phyloP scores from a whole-genome alignment of 2,329 filamentous ascomycete species.

The Calonectria hongkongensis region DNA sequence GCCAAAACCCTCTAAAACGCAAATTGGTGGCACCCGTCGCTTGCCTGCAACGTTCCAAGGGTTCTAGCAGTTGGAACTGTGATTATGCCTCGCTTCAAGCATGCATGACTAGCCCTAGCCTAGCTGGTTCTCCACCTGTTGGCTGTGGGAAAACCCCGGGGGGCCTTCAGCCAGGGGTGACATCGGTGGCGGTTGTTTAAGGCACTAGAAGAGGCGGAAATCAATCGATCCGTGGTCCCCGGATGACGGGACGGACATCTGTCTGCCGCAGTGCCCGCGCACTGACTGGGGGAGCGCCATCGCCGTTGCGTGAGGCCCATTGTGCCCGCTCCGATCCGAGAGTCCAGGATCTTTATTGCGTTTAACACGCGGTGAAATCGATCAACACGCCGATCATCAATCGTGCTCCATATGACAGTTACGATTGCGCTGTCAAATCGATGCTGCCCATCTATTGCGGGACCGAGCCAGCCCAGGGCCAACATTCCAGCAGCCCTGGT shows the following conservation, averaged over 20 bases:
- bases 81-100: constrained; percentile 22
- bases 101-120: constrained; percentile 10
- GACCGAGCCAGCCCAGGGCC: constrained; percentile 29
- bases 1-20: background rate
- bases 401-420: constrained; percentile 4
- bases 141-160: constrained; percentile 19
- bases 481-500: constrained; percentile 6
- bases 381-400: constrained; percentile 32
- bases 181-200: constrained; percentile 30
- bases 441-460: constrained; percentile 10
- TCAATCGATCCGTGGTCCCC: constrained; percentile 11
- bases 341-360: background rate
- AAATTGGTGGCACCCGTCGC: constrained; percentile 6
- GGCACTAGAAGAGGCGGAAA: constrained; percentile 23
- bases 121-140: constrained; percentile 19
- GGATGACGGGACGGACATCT: constrained; percentile 13
- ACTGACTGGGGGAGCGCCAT: constrained; percentile 16
- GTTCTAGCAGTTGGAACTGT: background rate
- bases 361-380: background rate
- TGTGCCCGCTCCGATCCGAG: background rate
- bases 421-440: constrained; percentile 11
- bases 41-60: constrained; percentile 9
- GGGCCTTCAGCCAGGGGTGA: constrained; percentile 20
- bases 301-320: background rate
- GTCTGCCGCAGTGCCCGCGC: background rate